A percentile compares a stretch with the other conserved stretches of the same genome.
Conservation (phyloP, 148 eudicot species). For the Chenopodium album region DNA sequence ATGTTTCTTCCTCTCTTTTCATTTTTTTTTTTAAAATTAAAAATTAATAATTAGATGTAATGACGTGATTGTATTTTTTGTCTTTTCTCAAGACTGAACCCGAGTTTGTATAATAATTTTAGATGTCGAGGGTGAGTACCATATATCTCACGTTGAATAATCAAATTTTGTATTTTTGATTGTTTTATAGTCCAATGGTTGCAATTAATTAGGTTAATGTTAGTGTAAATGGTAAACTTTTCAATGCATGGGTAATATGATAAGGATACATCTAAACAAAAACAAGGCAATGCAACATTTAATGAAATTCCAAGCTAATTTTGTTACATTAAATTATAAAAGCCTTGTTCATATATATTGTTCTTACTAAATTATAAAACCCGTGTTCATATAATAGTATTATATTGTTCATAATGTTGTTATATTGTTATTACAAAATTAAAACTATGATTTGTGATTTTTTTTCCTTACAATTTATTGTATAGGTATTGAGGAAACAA, state of each 20-base stretch:
- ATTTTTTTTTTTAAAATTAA: neutral
- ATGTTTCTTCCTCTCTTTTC: neutral
- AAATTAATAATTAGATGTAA: too few species aligned
- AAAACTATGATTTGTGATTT: neutral
- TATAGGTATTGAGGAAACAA: neutral
- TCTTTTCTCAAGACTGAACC: neutral
- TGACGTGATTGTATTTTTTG: neutral
- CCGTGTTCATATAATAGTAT: too few species aligned
- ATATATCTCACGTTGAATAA: neutral
- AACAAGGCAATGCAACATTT: neutral
- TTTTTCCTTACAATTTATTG: neutral
- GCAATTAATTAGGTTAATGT: neutral
- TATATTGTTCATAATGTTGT: too few species aligned
- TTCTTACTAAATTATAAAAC: neutral
- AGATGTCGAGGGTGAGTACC: neutral
- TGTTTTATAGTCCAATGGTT: neutral
- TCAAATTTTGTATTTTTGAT: neutral
- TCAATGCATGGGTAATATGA: neutral
- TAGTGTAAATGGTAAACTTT: neutral
- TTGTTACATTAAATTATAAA: neutral
- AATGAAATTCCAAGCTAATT: conserved; percentile 7
- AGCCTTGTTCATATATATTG: neutral
- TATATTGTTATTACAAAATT: neutral
- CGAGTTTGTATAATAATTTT: neutral
- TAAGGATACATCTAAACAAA: neutral